Conservation (phyloP, 2,329 filamentous ascomycete species). For the Aureobasidium sp. region DNA sequence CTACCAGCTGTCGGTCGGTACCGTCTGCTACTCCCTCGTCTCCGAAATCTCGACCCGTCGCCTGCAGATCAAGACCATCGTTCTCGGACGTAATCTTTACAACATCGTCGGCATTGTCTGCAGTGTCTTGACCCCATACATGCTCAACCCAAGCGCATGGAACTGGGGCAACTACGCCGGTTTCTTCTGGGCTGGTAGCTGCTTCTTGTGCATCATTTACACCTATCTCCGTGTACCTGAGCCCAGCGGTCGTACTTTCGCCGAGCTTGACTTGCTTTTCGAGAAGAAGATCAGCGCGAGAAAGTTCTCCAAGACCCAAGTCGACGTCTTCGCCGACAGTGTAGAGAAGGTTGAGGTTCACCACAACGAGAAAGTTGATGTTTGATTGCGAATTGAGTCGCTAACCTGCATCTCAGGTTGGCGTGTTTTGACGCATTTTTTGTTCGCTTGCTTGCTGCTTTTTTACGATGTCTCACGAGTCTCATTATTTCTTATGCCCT, state of each 20-base stretch:
- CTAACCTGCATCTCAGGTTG: constrained; percentile 12
- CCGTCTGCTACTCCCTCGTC: constrained; percentile 83
- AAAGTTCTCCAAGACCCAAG: constrained; percentile 57
- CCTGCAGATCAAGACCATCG: constrained; percentile 85
- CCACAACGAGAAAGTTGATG: constrained; percentile 14
- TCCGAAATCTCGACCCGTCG: constrained; percentile 75
- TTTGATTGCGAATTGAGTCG: constrained; percentile 8
- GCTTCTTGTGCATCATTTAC: constrained; percentile 74
- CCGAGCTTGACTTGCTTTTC: constrained; percentile 79
- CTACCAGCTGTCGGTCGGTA: constrained; percentile 83
- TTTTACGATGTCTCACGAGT: constrained; percentile 12
- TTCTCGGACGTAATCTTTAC: constrained; percentile 69
- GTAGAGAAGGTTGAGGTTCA: constrained; percentile 22
- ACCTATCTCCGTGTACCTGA: constrained; percentile 77
- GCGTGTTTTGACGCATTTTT: constrained; percentile 11
- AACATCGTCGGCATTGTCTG: constrained; percentile 78
- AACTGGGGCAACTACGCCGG: constrained; percentile 82
- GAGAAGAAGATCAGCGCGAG: constrained; percentile 64
- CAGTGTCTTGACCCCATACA: constrained; percentile 79
- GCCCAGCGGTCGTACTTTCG: constrained; percentile 71
- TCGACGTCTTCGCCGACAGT: constrained; percentile 48
- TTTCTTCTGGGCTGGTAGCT: constrained; percentile 81
- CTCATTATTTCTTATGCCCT: constrained; percentile 6
- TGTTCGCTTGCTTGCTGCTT: constrained; percentile 5
- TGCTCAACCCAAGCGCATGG: constrained; percentile 84